A percentile compares a stretch with the other conserved stretches of the same genome.
These are phyloP conservation scores for Steccherinum ochraceum DNA, from an alignment of 768 basidiomycete genomes.

Conservation along the genomic window DNA sequence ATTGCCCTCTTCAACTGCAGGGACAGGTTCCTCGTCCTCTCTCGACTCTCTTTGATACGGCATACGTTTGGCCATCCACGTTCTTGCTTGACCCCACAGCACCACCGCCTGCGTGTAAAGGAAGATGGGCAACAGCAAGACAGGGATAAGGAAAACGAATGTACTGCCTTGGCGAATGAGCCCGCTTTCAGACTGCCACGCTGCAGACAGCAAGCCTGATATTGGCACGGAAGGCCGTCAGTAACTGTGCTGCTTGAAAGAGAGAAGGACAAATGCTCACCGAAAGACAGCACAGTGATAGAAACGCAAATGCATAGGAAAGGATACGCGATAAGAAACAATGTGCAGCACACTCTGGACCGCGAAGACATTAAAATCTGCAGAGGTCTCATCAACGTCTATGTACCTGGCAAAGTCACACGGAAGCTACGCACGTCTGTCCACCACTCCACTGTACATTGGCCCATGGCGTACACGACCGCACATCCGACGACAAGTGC, in stretches of 20 bases:
- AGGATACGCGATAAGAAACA: conserved; percentile 4
- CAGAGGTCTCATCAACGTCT: conserved; percentile 3
- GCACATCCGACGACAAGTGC: conserved; percentile 6
- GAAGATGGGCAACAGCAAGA: background rate
- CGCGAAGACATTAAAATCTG: conserved; percentile 1
- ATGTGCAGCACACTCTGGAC: conserved; percentile 3
- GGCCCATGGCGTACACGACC: conserved; percentile 4
- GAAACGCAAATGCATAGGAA: conserved; percentile 7
- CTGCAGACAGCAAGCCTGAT: conserved; percentile 3
- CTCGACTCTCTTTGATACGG: too few species aligned
- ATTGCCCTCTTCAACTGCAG: too few species aligned
- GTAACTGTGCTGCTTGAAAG: background rate
- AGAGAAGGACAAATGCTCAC: too few species aligned
- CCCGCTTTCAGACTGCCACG: background rate
- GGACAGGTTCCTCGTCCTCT: too few species aligned
- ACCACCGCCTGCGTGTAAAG: background rate
- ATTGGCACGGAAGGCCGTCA: background rate
- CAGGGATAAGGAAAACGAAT: conserved; percentile 3
- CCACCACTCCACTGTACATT: conserved; percentile 2
- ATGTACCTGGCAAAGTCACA: background rate
- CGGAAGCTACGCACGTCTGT: background rate
- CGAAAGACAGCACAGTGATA: conserved; percentile 1
- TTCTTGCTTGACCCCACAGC: too few species aligned
- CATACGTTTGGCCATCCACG: too few species aligned
- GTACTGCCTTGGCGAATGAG: background rate